phyloP scores from a whole-genome alignment of 371 early-diverging fungal species.

The Dinochytrium kinnereticum region DNA sequence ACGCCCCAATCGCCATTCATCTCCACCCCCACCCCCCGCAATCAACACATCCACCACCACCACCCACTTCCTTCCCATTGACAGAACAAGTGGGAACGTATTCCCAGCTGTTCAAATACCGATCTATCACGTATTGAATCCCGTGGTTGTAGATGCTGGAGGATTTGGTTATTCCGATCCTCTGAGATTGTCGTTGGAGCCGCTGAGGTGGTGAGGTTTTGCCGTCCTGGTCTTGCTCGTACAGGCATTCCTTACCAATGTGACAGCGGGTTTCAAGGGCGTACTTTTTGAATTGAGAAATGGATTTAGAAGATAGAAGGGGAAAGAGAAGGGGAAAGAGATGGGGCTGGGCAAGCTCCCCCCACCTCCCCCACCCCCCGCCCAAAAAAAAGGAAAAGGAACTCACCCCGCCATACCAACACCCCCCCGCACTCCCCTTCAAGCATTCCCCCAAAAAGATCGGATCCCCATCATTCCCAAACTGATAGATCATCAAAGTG shows the following conservation, averaged over 20 bases:
- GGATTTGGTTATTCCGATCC: not conserved
- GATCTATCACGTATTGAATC: conserved; percentile 6
- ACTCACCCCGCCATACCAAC: conserved; percentile 75
- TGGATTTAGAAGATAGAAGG: not conserved
- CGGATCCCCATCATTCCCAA: conserved; percentile 92
- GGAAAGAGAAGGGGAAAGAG: not conserved
- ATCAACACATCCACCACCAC: not conserved
- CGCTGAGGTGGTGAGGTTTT: not conserved
- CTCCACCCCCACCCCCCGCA: not conserved
- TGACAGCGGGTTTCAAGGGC: conserved; percentile 77
- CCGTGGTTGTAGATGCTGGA: conserved; percentile 12
- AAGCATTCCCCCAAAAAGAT: conserved; percentile 92
- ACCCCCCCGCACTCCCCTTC: conserved; percentile 73
- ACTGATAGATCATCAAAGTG: conserved; percentile 81
- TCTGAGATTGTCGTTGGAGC: not conserved
- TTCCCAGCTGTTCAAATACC: not conserved
- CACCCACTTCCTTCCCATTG: not conserved
- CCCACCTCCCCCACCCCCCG: no score
- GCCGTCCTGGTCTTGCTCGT: conserved; percentile 25
- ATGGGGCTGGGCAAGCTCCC: no score
- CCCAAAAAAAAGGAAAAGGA: not conserved
- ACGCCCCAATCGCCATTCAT: no score
- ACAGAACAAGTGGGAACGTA: not conserved
- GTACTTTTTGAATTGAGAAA: conserved; percentile 46
- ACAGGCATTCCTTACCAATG: conserved; percentile 47